Evolutionary conservation across 1,284 basidiomycete species (phyloP).

Genomic region (Jaminaea rosea): DNA sequence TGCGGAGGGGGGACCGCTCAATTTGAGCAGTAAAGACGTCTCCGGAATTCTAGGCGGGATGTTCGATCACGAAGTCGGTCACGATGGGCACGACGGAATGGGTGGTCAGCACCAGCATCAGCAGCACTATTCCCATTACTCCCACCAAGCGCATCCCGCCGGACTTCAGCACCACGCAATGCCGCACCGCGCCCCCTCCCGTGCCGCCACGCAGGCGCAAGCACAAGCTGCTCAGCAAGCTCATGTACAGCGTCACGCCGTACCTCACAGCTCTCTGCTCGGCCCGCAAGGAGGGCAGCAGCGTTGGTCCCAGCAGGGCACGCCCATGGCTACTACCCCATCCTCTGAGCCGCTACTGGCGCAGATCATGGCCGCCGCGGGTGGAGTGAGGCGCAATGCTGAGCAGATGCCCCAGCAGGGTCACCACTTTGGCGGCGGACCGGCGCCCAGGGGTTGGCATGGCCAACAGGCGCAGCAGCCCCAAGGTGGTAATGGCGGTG

Average conservation of each 20-base stretch:
- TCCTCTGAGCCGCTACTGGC: slow-evolving; percentile 34
- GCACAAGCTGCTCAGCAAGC: slow-evolving; percentile 15
- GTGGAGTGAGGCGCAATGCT: background rate
- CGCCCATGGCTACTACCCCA: background rate
- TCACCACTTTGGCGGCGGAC: background rate
- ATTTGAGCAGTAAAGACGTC: too few relatives aligned
- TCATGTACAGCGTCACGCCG: background rate
- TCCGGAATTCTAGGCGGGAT: slow-evolving; percentile 28
- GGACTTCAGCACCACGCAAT: too few relatives aligned
- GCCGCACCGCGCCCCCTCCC: too few relatives aligned
- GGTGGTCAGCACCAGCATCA: slow-evolving; percentile 12
- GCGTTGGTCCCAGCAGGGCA: slow-evolving; percentile 13
- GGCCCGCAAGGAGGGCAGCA: too few relatives aligned
- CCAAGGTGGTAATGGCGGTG: slow-evolving; percentile 8
- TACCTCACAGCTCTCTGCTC: too few relatives aligned
- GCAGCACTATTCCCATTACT: too few relatives aligned
- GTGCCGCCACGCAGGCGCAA: too few relatives aligned
- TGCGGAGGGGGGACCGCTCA: too few relatives aligned
- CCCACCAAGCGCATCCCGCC: too few relatives aligned
- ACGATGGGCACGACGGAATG: slow-evolving; percentile 5
- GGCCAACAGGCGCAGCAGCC: background rate
- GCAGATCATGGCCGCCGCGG: slow-evolving; percentile 30
- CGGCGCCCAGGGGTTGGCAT: slow-evolving; percentile 10
- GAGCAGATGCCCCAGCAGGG: background rate
- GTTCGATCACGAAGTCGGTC: slow-evolving; percentile 19